Percentiles rank a stretch among this genome's conserved stretches.
These are phyloP conservation scores for Pharnaceum exiguum DNA, from an alignment of 148 eudicot species.

Conservation along the genomic window DNA sequence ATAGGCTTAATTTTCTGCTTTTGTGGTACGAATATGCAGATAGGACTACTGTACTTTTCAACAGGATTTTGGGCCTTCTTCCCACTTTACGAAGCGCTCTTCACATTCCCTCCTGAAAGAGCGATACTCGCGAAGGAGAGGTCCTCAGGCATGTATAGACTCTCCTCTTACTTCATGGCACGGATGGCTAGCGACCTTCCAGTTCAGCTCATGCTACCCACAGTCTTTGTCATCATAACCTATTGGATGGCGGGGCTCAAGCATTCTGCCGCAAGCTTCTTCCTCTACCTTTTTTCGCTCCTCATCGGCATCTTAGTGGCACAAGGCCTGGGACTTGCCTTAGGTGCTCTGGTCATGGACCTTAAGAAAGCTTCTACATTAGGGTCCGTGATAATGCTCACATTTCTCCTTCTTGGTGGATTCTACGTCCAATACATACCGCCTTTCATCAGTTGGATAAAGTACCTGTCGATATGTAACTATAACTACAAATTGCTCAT, in stretches of 20 bases:
- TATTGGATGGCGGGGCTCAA: conserved; percentile 86
- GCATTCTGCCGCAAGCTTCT: conserved; percentile 29
- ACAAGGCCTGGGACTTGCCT: conserved; percentile 79
- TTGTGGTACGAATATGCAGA: conserved; percentile 24
- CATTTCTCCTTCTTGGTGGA: conserved; percentile 57
- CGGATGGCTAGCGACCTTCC: conserved; percentile 55
- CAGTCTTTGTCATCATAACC: conserved; percentile 38
- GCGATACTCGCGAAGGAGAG: conserved; percentile 63
- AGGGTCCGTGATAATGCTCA: conserved; percentile 63
- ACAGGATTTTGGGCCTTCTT: conserved; percentile 74
- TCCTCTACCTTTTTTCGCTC: conserved; percentile 33
- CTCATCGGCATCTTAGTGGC: conserved; percentile 52
- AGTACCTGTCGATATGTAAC: conserved; percentile 44
- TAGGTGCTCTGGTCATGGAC: conserved; percentile 74
- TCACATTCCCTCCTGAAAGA: conserved; percentile 78
- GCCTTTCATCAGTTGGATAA: conserved; percentile 61
- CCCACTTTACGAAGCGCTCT: conserved; percentile 66
- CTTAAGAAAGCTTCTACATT: conserved; percentile 50
- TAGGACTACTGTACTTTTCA: conserved; percentile 70
- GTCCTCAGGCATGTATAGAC: conserved; percentile 76
- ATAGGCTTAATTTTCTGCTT: not conserved
- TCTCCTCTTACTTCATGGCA: conserved; percentile 71
- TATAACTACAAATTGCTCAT: conserved; percentile 61
- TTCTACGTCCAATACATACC: conserved; percentile 80
- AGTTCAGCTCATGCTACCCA: conserved; percentile 75